phyloP scores from a whole-genome alignment of 805 yeast genomes.

The Candida insectorum region DNA sequence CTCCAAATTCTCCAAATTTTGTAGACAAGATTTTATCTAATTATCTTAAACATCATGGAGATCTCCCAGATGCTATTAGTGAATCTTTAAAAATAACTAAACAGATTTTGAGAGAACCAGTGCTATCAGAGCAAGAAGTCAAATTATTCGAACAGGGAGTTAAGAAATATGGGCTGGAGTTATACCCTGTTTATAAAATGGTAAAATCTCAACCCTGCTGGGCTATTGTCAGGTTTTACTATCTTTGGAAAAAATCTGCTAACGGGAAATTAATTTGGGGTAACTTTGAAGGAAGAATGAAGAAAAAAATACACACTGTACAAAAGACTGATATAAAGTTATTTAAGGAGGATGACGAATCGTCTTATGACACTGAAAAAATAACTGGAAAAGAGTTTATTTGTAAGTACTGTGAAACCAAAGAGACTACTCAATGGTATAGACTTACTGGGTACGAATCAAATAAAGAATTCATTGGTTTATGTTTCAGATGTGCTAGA shows the following conservation, averaged over 20 bases:
- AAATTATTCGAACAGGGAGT: constrained; percentile 73
- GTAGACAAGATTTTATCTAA: constrained; percentile 66
- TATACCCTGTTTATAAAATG: constrained; percentile 65
- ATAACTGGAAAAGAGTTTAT: constrained; percentile 41
- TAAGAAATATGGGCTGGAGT: constrained; percentile 67
- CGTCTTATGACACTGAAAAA: constrained; percentile 60
- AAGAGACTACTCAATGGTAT: constrained; percentile 60
- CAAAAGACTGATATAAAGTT: constrained; percentile 20
- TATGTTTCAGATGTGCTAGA: constrained; percentile 84
- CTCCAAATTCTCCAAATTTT: constrained; percentile 74
- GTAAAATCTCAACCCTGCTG: constrained; percentile 74
- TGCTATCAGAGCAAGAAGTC: constrained; percentile 62
- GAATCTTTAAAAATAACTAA: constrained; percentile 50
- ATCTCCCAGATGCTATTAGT: constrained; percentile 46
- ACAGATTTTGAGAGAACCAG: constrained; percentile 69
- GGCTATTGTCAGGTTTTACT: constrained; percentile 82
- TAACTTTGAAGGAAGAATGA: constrained; percentile 65
- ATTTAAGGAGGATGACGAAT: constrained; percentile 69
- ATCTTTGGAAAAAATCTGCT: constrained; percentile 86
- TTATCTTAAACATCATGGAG: constrained; percentile 50
- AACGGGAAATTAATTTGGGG: constrained; percentile 81
- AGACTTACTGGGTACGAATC: constrained; percentile 59
- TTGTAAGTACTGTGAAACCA: constrained; percentile 73
- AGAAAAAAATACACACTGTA: constrained; percentile 48
- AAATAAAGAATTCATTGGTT: constrained; percentile 42